Conservation (phyloP, 768 basidiomycete genomes). For the Suillus brevipes region DNA sequence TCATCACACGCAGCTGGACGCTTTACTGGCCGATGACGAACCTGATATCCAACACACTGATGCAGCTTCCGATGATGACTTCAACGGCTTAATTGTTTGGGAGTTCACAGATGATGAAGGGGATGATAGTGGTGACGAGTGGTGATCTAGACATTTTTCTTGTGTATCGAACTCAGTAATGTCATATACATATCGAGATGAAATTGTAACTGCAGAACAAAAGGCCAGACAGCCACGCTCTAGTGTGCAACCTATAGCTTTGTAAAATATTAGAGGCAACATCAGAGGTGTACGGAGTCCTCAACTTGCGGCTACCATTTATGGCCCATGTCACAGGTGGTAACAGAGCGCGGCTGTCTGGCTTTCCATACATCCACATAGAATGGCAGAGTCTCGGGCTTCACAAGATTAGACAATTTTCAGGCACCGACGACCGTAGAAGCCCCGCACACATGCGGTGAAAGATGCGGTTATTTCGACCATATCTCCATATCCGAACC, state of each 20-base stretch:
- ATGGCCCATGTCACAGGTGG: background rate
- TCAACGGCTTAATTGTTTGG: background rate
- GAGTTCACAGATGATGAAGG: background rate
- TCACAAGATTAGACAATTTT: too few relatives aligned
- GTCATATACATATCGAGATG: too few relatives aligned
- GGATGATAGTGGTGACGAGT: background rate
- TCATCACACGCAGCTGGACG: background rate
- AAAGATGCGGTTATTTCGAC: too few relatives aligned
- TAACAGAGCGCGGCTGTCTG: background rate
- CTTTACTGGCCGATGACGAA: background rate
- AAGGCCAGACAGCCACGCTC: too few relatives aligned
- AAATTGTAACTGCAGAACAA: too few relatives aligned
- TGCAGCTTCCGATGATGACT: background rate
- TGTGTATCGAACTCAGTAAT: too few relatives aligned
- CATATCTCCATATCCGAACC: too few relatives aligned
- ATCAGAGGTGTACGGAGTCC: background rate
- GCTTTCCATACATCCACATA: conserved; percentile 4
- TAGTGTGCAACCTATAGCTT: too few relatives aligned
- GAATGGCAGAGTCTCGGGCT: too few relatives aligned
- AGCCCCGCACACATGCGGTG: too few relatives aligned
- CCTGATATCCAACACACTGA: background rate
- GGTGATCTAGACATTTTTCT: background rate
- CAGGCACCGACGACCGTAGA: too few relatives aligned
- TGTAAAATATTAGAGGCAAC: background rate
- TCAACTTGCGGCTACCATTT: background rate